Evolutionary conservation across 2,329 filamentous ascomycete genomes (phyloP).

Genomic region (Apiospora marii): DNA sequence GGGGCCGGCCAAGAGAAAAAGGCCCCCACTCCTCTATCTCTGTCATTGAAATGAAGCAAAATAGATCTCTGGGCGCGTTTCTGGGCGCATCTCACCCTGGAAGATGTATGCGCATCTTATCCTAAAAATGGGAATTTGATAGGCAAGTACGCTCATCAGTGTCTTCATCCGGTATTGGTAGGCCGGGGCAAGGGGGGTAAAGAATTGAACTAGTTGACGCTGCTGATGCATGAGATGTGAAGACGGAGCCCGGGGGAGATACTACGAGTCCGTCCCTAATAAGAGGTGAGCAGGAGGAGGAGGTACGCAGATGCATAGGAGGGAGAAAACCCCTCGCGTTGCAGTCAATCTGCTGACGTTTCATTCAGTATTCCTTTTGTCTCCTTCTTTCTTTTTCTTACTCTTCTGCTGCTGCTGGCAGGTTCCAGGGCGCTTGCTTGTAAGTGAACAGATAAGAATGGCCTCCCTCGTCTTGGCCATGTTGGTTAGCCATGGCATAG

Average conservation of each 20-base stretch:
- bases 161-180: not conserved
- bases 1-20: not conserved
- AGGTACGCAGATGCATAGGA: not conserved
- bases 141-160: not conserved
- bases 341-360: not conserved
- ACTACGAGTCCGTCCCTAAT: not conserved
- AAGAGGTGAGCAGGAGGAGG: not conserved
- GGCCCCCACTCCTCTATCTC: conserved; percentile 6
- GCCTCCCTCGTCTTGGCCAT: not conserved
- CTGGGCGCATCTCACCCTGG: conserved; percentile 11
- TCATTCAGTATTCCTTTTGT: not conserved
- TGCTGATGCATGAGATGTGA: not conserved
- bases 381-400: no score
- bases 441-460: not conserved
- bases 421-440: not conserved
- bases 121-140: not conserved
- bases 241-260: conserved; percentile 13
- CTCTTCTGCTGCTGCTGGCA: not conserved
- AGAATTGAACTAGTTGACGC: not conserved
- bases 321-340: not conserved
- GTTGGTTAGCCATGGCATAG: not conserved
- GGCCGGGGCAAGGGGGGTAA: not conserved
- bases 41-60: not conserved
- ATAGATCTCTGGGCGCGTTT: conserved; percentile 10
- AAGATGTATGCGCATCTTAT: conserved; percentile 3